Percentiles rank a stretch among this genome's conserved stretches.
Evolutionary conservation across 148 eudicot species (phyloP).

Genomic region (Vaccinium vitisidaea): DNA sequence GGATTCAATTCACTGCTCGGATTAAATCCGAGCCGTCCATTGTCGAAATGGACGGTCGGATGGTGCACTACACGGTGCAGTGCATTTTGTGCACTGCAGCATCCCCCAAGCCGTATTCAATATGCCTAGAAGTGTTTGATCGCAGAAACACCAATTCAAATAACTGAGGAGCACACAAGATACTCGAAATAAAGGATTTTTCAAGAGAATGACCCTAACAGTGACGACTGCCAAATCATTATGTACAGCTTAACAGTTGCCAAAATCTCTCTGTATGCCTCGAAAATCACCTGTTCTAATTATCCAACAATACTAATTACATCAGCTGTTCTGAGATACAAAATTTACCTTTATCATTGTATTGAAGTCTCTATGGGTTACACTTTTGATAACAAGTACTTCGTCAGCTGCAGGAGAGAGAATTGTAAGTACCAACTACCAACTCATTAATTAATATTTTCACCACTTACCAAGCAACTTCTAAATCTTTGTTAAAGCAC

Average conservation of each 20-base stretch:
- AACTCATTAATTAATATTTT: background rate
- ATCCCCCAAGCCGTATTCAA: no score
- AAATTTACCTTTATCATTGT: slow-evolving; percentile 79
- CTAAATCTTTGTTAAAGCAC: background rate
- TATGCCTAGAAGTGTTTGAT: background rate
- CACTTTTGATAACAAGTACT: slow-evolving; percentile 91
- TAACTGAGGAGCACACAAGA: background rate
- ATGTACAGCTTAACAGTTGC: background rate
- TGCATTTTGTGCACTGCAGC: no score
- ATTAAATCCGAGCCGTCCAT: no score
- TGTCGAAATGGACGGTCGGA: no score
- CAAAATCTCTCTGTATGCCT: background rate
- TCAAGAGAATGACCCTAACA: background rate
- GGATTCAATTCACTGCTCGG: no score
- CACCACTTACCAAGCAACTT: slow-evolving; percentile 7
- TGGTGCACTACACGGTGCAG: no score
- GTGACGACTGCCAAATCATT: background rate
- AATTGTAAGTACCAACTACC: background rate
- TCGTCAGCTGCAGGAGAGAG: slow-evolving; percentile 68
- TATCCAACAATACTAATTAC: background rate
- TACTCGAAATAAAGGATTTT: background rate
- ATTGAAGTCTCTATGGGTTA: slow-evolving; percentile 89
- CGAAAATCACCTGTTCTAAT: background rate
- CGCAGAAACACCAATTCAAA: background rate
- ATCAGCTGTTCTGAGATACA: slow-evolving; percentile 9